These are phyloP conservation scores for Alliaria petiolata DNA, from an alignment of 345 rosid genomes.

Conservation along the genomic window DNA sequence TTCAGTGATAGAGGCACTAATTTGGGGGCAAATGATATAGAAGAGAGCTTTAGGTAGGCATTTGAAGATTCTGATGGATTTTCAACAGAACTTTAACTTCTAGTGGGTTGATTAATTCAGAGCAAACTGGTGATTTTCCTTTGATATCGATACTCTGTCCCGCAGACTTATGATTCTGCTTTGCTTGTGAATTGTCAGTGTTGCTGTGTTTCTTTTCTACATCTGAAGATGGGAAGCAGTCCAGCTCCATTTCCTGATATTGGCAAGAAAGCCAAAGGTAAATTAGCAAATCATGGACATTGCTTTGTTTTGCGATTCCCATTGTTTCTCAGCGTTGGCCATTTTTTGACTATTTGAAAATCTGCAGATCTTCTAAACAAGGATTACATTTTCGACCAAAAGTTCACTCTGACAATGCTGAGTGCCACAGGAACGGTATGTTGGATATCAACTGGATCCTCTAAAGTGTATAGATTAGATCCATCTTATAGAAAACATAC, in stretches of 20 bases:
- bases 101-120: not conserved
- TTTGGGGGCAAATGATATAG: too few species aligned
- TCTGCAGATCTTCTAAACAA: slow-evolving; percentile 67
- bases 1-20: not conserved
- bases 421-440: slow-evolving; percentile 62
- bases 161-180: not conserved
- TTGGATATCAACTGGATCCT: slow-evolving; percentile 5
- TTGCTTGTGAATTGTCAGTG: slow-evolving; percentile 16
- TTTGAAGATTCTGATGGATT: not conserved
- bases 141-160: not conserved
- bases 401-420: slow-evolving; percentile 57
- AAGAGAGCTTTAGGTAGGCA: too few species aligned
- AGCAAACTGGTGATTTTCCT: not conserved
- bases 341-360: not conserved
- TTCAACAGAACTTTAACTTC: not conserved
- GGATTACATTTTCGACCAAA: slow-evolving; percentile 74
- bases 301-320: not conserved
- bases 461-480: not conserved
- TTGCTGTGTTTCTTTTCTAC: slow-evolving; percentile 7
- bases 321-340: not conserved
- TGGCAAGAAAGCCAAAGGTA: slow-evolving; percentile 78
- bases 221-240: slow-evolving; percentile 50
- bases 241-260: slow-evolving; percentile 78
- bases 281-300: not conserved
- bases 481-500: not conserved